phyloP scores from a whole-genome alignment of 1,284 basidiomycete genomes.

The Mixia osmundae region DNA sequence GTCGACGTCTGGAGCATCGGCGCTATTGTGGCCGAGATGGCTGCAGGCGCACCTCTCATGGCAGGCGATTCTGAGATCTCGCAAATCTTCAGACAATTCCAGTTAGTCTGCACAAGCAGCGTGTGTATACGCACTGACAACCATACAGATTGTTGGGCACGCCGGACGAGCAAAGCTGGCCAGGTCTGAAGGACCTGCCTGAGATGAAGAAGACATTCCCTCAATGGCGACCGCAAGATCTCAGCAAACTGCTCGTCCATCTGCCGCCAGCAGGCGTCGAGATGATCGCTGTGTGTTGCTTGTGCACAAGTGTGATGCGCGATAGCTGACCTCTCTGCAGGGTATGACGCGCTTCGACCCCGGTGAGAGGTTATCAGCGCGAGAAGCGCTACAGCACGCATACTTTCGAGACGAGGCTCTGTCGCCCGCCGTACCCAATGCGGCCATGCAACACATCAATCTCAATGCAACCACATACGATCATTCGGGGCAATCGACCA shows the following conservation, averaged over 20 bases:
- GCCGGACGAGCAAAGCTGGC: slow-evolving; percentile 81
- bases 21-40: slow-evolving; percentile 88
- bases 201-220: slow-evolving; percentile 96
- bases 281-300: background rate
- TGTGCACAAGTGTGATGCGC: background rate
- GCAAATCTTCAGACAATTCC: slow-evolving; percentile 98
- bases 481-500: no score
- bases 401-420: no score
- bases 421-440: no score
- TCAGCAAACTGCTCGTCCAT: slow-evolving; percentile 42
- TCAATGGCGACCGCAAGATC: slow-evolving; percentile 44
- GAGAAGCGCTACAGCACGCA: slow-evolving; percentile 56
- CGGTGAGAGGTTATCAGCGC: slow-evolving; percentile 76
- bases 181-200: slow-evolving; percentile 62
- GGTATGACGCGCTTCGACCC: slow-evolving; percentile 76
- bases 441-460: no score
- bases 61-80: slow-evolving; percentile 98
- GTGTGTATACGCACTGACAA: background rate
- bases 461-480: no score
- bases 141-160: slow-evolving; percentile 58
- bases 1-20: slow-evolving; percentile 92
- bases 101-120: slow-evolving; percentile 28
- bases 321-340: slow-evolving; percentile 14
- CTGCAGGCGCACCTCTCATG: slow-evolving; percentile 32
- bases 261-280: slow-evolving; percentile 37